Evolutionary conservation across 1,139 yeast species (phyloP), one percentile per base, ranked within the genome.

Genomic region (Lodderomyces theae): DNA sequence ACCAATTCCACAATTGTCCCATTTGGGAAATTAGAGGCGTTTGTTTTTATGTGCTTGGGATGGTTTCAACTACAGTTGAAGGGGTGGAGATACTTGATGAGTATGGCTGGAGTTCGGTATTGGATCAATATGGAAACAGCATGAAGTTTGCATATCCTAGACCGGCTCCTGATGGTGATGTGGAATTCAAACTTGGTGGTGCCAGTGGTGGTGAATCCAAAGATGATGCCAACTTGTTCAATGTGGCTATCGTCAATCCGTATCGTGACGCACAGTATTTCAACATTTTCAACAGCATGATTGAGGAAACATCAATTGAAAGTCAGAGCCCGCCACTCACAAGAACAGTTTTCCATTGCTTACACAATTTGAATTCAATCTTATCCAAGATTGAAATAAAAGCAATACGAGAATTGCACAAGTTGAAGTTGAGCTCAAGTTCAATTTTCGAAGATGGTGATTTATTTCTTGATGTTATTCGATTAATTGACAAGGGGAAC

Each of bases 11-110:
- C 12, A 57, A 62, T 2, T 77, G 90, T 3, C 66, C 74, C 4
- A 71, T 82, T 15, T 77, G 86, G 70, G 79, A 82, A 43, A 57
- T 90, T 28, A 72, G 83, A 43, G 92, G 92, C 1, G 75, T 89
- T 1, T 86, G 95, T 19, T 86, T 85, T 53, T 86, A 78, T 51
- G 86, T 80, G 1, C 64, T 90, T 33, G 96, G 97, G 0, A 71
- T 87, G 52, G 70, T 89, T 13, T 72, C 95, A 0, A 70, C 74
- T 15, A 87, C 95, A 0, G 68, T 68, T 26, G 90, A 87, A 52
- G 97, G 97, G 0, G 72, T 81, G 25, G 97, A 89, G 52, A 79
- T 89, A n/a, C 64, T 90, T 40, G 96, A 87, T 54, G 96, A 88
- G 52, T 65, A 74, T 41, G 80, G 81, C 2, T 90, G 97, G 97